A percentile compares a stretch with the other conserved stretches of the same genome.
phyloP scores from a whole-genome alignment of 2,329 filamentous ascomycete genomes.

The Colletotrichum musae region DNA sequence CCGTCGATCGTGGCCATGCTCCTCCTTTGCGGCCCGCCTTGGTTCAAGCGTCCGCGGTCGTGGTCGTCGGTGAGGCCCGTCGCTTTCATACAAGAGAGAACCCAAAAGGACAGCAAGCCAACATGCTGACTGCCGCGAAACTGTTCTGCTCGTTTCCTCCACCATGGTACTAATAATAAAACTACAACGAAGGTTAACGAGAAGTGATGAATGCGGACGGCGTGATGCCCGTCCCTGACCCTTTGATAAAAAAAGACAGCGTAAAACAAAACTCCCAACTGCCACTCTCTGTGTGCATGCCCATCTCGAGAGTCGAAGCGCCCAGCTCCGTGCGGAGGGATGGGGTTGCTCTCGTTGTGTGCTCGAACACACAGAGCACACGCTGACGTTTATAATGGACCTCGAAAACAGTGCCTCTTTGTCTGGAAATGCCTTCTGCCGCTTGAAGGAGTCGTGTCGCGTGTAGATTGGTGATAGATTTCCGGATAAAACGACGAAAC shows the following conservation, averaged over 20 bases:
- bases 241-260: slow-evolving; percentile 16
- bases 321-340: slow-evolving; percentile 2
- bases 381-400: slow-evolving; percentile 10
- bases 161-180: slow-evolving; percentile 22
- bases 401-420: slow-evolving; percentile 14
- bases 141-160: neutral
- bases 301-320: slow-evolving; percentile 15
- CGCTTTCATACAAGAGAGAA: neutral
- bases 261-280: slow-evolving; percentile 32
- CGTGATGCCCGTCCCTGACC: slow-evolving; percentile 7
- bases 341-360: neutral
- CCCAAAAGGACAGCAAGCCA: slow-evolving; percentile 5
- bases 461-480: slow-evolving; percentile 12
- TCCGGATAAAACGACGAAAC: slow-evolving; percentile 19
- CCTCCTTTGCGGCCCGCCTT: neutral
- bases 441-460: slow-evolving; percentile 21
- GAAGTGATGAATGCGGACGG: slow-evolving; percentile 19
- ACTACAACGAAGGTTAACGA: slow-evolving; percentile 37
- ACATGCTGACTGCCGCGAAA: neutral
- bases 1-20: neutral
- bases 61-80: neutral
- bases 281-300: slow-evolving; percentile 16
- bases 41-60: neutral
- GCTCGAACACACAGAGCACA: slow-evolving; percentile 21
- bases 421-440: slow-evolving; percentile 13